A percentile compares a stretch with the other conserved stretches of the same genome.
Conservation (phyloP, 129 eudicot genomes). For the Flaveria sonorensis region DNA sequence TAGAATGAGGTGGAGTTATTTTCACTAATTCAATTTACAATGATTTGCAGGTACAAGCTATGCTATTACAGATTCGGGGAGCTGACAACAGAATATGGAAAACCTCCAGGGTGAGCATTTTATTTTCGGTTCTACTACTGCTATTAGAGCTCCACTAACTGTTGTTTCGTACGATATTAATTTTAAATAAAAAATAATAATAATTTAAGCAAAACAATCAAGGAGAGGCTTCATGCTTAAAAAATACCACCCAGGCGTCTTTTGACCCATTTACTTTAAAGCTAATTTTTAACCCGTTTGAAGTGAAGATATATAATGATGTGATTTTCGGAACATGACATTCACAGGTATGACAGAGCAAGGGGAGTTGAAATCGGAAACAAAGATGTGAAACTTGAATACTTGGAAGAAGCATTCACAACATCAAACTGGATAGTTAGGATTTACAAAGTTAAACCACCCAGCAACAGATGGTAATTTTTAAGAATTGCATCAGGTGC, state of each 20-base stretch:
- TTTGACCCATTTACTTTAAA: neutral
- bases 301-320: neutral
- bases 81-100: constrained; percentile 88
- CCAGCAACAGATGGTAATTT: constrained; percentile 79
- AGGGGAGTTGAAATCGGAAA: constrained; percentile 97
- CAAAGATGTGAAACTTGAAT: constrained; percentile 86
- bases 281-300: neutral
- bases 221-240: neutral
- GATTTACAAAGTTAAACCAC: constrained; percentile 95
- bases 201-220: neutral
- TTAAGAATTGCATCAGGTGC: neutral
- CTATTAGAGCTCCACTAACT: neutral
- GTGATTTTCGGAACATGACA: neutral
- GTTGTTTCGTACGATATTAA: neutral
- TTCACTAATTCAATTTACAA: neutral
- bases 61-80: constrained; percentile 92
- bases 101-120: constrained; percentile 83
- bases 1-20: neutral
- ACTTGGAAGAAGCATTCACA: constrained; percentile 93
- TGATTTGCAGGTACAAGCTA: constrained; percentile 73
- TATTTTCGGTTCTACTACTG: neutral
- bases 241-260: neutral
- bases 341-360: constrained; percentile 83
- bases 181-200: neutral
- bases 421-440: constrained; percentile 96